phyloP scores from a whole-genome alignment of 495 filamentous ascomycete genomes.

The Podospora tetraspora region DNA sequence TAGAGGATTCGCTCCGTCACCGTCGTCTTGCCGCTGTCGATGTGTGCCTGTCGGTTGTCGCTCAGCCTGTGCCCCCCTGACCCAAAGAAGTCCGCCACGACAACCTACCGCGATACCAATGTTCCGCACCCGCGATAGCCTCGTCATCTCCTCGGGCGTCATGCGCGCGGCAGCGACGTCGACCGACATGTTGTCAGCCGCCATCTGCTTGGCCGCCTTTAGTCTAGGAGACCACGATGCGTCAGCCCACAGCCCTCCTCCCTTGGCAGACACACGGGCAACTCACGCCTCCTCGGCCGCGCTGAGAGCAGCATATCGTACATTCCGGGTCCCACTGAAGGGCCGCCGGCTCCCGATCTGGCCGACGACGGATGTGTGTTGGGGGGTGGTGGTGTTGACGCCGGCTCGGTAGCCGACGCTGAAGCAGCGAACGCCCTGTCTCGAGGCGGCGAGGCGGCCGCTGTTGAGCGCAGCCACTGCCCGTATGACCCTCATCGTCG shows the following conservation, averaged over 20 bases:
- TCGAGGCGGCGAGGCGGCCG: slow-evolving; percentile 30
- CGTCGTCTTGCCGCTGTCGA: slow-evolving; percentile 98
- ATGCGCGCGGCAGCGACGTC: slow-evolving; percentile 51
- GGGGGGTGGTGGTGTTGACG: slow-evolving; percentile 8
- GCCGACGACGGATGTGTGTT: slow-evolving; percentile 7
- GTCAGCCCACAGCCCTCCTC: background rate
- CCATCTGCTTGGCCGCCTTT: slow-evolving; percentile 40
- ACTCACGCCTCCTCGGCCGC: slow-evolving; percentile 37
- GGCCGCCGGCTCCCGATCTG: slow-evolving; percentile 22
- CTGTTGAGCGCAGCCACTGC: slow-evolving; percentile 39
- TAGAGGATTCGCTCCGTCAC: slow-evolving; percentile 95
- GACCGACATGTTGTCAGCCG: slow-evolving; percentile 39
- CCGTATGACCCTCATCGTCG: slow-evolving; percentile 42
- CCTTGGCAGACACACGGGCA: background rate
- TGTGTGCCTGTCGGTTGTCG: slow-evolving; percentile 68
- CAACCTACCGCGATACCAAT: slow-evolving; percentile 90
- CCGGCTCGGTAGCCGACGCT: slow-evolving; percentile 23
- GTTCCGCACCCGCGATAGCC: slow-evolving; percentile 78
- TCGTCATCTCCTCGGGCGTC: slow-evolving; percentile 68
- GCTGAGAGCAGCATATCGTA: slow-evolving; percentile 19
- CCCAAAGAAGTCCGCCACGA: background rate
- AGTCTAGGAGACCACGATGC: slow-evolving; percentile 25
- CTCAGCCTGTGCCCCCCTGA: background rate
- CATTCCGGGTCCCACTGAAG: slow-evolving; percentile 26
- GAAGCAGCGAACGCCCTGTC: slow-evolving; percentile 31